Evolutionary conservation across 495 filamentous ascomycete species (phyloP).

Genomic region (Neurospora intermedia): DNA sequence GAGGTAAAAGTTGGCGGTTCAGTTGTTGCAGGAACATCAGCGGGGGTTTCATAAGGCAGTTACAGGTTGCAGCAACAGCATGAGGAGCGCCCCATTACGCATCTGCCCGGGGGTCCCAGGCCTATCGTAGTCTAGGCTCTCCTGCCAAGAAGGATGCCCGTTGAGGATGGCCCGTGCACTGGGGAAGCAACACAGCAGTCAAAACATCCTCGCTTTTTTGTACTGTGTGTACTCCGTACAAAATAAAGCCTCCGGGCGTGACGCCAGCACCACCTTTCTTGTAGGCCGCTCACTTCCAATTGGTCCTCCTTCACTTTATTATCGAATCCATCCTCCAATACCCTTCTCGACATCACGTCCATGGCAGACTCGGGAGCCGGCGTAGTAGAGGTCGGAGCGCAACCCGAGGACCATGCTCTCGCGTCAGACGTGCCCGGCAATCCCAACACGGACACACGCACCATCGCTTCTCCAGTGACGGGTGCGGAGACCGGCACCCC

Average conservation of each 20-base stretch:
- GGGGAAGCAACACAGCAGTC: neutral
- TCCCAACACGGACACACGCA: neutral
- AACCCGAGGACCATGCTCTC: neutral
- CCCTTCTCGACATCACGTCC: neutral
- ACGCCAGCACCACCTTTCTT: conserved; percentile 14
- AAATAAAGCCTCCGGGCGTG: conserved; percentile 10
- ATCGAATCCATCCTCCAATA: neutral
- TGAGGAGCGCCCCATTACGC: neutral
- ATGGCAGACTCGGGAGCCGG: neutral
- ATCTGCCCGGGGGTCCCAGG: neutral
- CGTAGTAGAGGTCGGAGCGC: neutral
- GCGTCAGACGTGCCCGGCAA: neutral
- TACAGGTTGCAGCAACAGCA: neutral
- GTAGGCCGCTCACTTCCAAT: conserved; percentile 11
- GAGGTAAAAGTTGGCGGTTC: neutral
- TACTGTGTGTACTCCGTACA: conserved; percentile 10
- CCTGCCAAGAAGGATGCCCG: neutral
- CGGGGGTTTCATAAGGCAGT: neutral
- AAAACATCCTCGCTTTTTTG: neutral
- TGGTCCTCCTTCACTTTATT: neutral
- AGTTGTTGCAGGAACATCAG: neutral
- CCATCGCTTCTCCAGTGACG: neutral
- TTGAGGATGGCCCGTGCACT: conserved; percentile 2
- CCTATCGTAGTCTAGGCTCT: neutral
- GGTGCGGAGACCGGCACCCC: neutral